Base-by-base conservation (phyloP, 257 asterid species). In the Solanum lignicaule region DNA sequence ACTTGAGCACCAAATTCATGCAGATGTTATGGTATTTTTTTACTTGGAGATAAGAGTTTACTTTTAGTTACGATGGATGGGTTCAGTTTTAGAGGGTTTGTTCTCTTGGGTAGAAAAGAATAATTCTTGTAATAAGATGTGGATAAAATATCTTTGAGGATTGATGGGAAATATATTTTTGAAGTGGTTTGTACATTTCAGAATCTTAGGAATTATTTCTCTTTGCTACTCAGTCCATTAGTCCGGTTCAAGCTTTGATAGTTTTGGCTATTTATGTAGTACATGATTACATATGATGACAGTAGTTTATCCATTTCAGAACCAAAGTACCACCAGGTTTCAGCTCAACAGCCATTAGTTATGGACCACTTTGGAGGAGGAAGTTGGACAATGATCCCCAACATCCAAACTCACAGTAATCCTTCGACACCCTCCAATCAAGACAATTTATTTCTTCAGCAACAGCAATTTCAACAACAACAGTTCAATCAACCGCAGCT, bases 321-420 rank as follows among this genome's bases (percentile, higher is more conserved):
- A 18, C 43, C 25, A 16, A 48, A 46, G 86, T 82, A 82, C 71
- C 31, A 10, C 38, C 41, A 29, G 86, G 31, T 82, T 82, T 23
- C 86, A 18, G 69, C 86, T 48, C 43, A 73, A n/a, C 83, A 73
- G 87, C 75, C 52, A 52, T 29, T n/a, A 89, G 43, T 13, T 35
- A 96, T 96, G 99, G 99, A 96, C 71, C 93, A 94, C 29, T 96
- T 89, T 68, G 98, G 95, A 14, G 95, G 96, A 84, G 98, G 97
- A 76, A 93, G 92, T 88, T 96, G 98, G 98, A 43, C 93, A 14
- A 95, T 94, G 98, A 93, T 95, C 90, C 98, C 98, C 90, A 95
- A 89, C 94, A 91, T 95, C 18, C 96, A 92, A 92, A 39, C 95
- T 87, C 95, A 91, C 81, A 94, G 98, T 87, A 95, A 94, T 89